phyloP scores from a whole-genome alignment of 202 grass and related monocot genomes.

The Setaria viridis region DNA sequence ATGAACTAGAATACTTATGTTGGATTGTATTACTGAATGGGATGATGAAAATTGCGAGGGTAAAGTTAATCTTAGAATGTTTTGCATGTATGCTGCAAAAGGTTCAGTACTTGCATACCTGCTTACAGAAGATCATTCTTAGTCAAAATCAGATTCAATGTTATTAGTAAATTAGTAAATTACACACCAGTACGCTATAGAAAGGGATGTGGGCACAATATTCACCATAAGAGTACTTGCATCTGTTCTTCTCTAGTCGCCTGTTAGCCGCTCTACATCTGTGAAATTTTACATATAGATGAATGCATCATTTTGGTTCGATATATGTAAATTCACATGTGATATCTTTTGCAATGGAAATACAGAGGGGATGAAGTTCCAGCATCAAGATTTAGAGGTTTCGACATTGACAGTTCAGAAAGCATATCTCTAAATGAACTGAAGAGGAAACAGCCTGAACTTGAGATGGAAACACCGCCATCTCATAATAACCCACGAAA shows the following conservation, averaged over 20 bases:
- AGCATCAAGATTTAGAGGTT: constrained; percentile 45
- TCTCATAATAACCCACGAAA: constrained; percentile 52
- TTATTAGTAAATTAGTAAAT: neutral
- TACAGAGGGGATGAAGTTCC: constrained; percentile 51
- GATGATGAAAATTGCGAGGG: neutral
- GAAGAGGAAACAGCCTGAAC: constrained; percentile 71
- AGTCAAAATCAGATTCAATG: neutral
- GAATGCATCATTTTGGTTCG: neutral
- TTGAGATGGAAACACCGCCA: constrained; percentile 55
- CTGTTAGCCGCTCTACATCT: neutral
- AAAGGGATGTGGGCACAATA: neutral
- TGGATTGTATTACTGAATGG: too few species aligned
- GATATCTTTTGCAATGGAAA: neutral
- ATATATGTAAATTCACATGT: constrained; percentile 3
- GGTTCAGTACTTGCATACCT: neutral
- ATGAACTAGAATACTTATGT: too few species aligned
- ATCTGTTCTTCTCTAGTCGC: neutral
- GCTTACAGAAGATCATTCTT: neutral
- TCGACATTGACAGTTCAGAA: constrained; percentile 41
- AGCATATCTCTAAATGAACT: constrained; percentile 60
- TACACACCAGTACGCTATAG: neutral
- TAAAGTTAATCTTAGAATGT: neutral
- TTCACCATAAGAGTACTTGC: neutral
- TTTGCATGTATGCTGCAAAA: neutral
- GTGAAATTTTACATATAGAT: neutral